Conservation (phyloP, 805 yeast genomes). For the Maudiozyma pseudohumilis region DNA sequence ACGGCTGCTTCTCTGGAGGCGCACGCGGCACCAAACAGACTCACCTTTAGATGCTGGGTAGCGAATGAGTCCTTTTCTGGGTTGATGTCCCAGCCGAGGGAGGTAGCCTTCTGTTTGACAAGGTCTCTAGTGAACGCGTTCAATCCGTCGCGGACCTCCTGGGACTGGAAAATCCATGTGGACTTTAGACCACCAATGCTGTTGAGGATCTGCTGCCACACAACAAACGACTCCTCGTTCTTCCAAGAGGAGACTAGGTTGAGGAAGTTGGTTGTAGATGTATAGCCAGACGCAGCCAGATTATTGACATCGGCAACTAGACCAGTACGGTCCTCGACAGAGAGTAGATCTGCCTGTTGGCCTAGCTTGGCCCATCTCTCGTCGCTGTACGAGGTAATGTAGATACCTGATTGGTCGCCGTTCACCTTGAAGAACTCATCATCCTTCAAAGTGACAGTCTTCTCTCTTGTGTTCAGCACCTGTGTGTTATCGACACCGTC, state of each 20-base stretch:
- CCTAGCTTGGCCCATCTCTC: slow-evolving; percentile 65
- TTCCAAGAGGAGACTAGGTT: slow-evolving; percentile 52
- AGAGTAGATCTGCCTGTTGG: slow-evolving; percentile 43
- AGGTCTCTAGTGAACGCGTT: slow-evolving; percentile 45
- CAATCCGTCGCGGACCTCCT: slow-evolving; percentile 38
- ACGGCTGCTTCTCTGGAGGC: slow-evolving; percentile 40
- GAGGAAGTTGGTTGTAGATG: slow-evolving; percentile 51
- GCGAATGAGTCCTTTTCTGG: slow-evolving; percentile 43
- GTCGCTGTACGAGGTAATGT: slow-evolving; percentile 59
- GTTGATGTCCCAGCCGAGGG: slow-evolving; percentile 57
- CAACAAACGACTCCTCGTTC: slow-evolving; percentile 50
- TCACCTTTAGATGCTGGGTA: slow-evolving; percentile 56
- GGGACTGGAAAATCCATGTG: slow-evolving; percentile 48
- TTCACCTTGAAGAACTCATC: slow-evolving; percentile 55
- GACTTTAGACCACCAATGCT: slow-evolving; percentile 40
- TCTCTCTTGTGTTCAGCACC: slow-evolving; percentile 43
- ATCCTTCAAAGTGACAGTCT: slow-evolving; percentile 36
- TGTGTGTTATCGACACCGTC: slow-evolving; percentile 51
- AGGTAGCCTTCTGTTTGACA: slow-evolving; percentile 41
- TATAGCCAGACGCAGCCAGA: slow-evolving; percentile 60
- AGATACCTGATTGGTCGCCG: slow-evolving; percentile 65
- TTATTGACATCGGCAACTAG: slow-evolving; percentile 72
- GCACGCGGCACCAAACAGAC: slow-evolving; percentile 53
- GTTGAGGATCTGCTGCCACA: slow-evolving; percentile 52
- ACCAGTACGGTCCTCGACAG: slow-evolving; percentile 72